phyloP scores from a whole-genome alignment of 305 asterid species.

The Fraxinus ornus region DNA sequence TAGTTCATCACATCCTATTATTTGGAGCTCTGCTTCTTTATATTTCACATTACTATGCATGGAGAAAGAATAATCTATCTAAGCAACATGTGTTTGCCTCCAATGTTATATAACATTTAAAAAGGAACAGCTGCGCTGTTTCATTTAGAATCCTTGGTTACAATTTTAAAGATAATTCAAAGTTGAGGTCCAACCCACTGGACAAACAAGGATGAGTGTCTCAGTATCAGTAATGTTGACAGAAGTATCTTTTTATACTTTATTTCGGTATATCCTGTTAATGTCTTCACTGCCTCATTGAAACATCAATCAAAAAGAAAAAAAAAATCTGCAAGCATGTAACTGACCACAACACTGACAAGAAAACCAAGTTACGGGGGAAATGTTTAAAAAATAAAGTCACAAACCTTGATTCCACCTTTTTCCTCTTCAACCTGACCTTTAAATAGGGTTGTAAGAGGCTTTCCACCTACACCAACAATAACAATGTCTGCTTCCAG shows the following conservation, averaged over 20 bases:
- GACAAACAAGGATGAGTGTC: background rate
- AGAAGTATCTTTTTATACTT: background rate
- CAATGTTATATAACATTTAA: background rate
- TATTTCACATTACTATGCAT: background rate
- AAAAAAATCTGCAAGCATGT: background rate
- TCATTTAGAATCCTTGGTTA: background rate
- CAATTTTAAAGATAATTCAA: background rate
- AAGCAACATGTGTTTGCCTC: background rate
- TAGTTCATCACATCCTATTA: background rate
- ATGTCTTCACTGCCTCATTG: background rate
- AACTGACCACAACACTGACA: background rate
- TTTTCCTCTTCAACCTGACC: conserved; percentile 90
- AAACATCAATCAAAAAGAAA: conserved; percentile 4
- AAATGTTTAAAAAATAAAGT: conserved; percentile 18
- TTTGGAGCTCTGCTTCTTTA: conserved; percentile 4
- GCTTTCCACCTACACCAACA: conserved; percentile 93
- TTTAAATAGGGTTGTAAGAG: conserved; percentile 63
- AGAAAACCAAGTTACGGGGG: background rate
- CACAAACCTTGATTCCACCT: conserved; percentile 86
- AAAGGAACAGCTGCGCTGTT: background rate
- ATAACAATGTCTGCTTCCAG: conserved; percentile 88
- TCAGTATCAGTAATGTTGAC: background rate
- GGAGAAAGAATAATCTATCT: background rate
- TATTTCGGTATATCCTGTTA: background rate
- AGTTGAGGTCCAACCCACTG: background rate